phyloP scores from a whole-genome alignment of 352 stramenopile species.

The Saprolegnia parasitica region DNA sequence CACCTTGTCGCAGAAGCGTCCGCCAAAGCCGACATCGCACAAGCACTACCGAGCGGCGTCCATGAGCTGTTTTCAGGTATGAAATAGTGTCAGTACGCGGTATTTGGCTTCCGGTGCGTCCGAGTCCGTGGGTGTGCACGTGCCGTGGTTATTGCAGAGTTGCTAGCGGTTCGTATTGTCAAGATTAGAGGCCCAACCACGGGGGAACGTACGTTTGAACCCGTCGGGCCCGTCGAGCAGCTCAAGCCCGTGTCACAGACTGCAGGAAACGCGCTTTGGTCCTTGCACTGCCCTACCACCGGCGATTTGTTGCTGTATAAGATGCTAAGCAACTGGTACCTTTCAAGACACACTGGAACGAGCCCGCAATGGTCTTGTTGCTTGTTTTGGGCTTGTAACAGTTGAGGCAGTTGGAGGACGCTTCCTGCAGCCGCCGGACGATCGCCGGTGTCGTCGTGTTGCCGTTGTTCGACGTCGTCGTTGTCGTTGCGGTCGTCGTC shows the following conservation, averaged over 20 bases:
- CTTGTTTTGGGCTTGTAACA: neutral
- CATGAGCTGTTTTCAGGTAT: neutral
- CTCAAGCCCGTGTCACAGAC: neutral
- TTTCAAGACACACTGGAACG: conserved; percentile 13
- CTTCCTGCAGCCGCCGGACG: neutral
- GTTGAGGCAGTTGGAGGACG: neutral
- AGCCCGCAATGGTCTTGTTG: conserved; percentile 4
- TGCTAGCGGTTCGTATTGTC: neutral
- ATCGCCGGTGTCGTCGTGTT: neutral
- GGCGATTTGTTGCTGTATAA: neutral
- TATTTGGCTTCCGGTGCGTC: conserved; percentile 1
- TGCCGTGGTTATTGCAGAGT: conserved; percentile 6
- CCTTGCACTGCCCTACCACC: conserved; percentile 2
- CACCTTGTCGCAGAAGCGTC: conserved; percentile 22
- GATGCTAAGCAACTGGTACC: neutral
- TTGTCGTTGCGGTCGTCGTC: neutral
- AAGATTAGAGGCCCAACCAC: neutral
- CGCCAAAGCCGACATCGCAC: conserved; percentile 20
- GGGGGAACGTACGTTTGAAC: neutral
- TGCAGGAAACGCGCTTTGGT: neutral
- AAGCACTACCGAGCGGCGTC: neutral
- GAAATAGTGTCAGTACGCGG: neutral
- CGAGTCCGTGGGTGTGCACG: conserved; percentile 6
- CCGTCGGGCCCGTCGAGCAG: neutral
- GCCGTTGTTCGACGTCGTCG: neutral